Conservation (phyloP, 805 yeast species). For the Lachancea waltii region DNA sequence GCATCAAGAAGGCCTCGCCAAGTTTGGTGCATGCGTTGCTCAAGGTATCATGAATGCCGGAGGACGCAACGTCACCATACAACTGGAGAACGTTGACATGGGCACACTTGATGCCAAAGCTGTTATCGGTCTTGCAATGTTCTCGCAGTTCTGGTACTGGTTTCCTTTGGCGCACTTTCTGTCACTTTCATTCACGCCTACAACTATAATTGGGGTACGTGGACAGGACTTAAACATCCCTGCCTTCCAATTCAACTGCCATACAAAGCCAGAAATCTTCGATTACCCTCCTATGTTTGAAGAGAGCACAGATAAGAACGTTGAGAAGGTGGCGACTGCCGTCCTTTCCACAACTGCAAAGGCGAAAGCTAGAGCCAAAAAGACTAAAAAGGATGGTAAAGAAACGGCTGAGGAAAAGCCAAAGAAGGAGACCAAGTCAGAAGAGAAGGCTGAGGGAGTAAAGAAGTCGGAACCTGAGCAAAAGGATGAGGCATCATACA, state of each 20-base stretch:
- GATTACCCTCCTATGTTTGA: conserved; percentile 86
- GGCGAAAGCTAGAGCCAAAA: conserved; percentile 88
- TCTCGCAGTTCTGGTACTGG: conserved; percentile 97
- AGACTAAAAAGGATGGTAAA: conserved; percentile 45
- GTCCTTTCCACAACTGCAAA: conserved; percentile 88
- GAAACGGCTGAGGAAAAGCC: conserved; percentile 36
- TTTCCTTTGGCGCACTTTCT: conserved; percentile 93
- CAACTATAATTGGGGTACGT: conserved; percentile 80
- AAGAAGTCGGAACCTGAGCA: conserved; percentile 20
- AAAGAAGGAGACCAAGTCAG: conserved; percentile 21
- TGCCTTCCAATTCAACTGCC: conserved; percentile 71
- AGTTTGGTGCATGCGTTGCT: conserved; percentile 93
- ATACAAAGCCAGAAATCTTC: conserved; percentile 71
- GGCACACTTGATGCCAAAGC: conserved; percentile 88
- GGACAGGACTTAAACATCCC: conserved; percentile 78
- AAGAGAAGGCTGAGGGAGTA: conserved; percentile 21
- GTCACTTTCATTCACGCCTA: conserved; percentile 86
- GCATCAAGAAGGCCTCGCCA: conserved; percentile 94
- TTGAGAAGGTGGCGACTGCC: conserved; percentile 87
- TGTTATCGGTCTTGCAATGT: conserved; percentile 84
- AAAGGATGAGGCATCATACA: conserved; percentile 27
- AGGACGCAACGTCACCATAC: conserved; percentile 94
- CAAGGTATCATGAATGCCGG: conserved; percentile 99
- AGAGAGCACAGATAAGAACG: conserved; percentile 70
- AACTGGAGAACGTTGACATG: conserved; percentile 79